Conservation (phyloP, 129 eudicot species). For the Artemisia argyi region DNA sequence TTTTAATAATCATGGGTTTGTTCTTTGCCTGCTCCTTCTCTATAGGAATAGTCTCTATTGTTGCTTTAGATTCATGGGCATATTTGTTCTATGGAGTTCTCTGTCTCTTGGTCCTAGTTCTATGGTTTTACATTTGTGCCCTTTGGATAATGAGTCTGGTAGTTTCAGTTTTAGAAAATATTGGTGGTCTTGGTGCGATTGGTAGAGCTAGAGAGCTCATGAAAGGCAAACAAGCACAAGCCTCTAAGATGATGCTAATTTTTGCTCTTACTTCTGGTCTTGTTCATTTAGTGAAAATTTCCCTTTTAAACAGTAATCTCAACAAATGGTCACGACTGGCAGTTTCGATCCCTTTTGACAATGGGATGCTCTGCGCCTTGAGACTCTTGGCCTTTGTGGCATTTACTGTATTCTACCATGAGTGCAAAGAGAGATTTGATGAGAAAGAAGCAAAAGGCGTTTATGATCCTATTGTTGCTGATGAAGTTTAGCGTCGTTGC, state of each 20-base stretch:
- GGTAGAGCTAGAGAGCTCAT: conserved; percentile 21
- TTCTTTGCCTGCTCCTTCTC: neutral
- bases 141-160: conserved; percentile 37
- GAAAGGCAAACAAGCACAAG: conserved; percentile 27
- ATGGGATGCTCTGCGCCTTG: conserved; percentile 13
- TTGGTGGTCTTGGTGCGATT: conserved; percentile 31
- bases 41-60: conserved; percentile 7
- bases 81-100: conserved; percentile 14
- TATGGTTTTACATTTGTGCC: conserved; percentile 8
- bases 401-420: conserved; percentile 35
- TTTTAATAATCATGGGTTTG: conserved; percentile 11
- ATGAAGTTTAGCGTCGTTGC: conserved; percentile 9
- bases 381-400: conserved; percentile 35
- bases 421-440: conserved; percentile 20
- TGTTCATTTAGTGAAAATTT: neutral
- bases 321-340: conserved; percentile 23
- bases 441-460: conserved; percentile 18
- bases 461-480: conserved; percentile 27
- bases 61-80: conserved; percentile 11
- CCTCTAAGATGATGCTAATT: conserved; percentile 11
- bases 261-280: neutral
- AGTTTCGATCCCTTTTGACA: conserved; percentile 20
- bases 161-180: conserved; percentile 48
- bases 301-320: conserved; percentile 1
- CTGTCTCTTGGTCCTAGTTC: neutral